These are phyloP conservation scores for Neurospora sp. DNA, from an alignment of 495 filamentous ascomycete genomes.

Conservation along the genomic window DNA sequence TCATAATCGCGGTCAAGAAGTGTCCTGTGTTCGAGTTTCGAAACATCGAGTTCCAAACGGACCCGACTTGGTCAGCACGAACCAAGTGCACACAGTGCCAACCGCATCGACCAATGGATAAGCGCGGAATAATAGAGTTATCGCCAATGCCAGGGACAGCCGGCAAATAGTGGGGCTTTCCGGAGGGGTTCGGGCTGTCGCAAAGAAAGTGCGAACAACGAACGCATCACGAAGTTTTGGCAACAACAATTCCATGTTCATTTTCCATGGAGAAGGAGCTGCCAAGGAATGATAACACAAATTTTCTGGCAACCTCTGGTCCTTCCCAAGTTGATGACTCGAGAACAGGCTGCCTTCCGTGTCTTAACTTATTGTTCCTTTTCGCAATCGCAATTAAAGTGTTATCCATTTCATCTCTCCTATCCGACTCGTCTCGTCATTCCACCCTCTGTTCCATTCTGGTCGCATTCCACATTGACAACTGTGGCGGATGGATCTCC, in stretches of 20 bases:
- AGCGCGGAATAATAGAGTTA: not conserved
- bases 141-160: not conserved
- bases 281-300: not conserved
- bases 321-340: not conserved
- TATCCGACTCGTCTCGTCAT: not conserved
- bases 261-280: not conserved
- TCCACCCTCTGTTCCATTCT: not conserved
- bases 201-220: not conserved
- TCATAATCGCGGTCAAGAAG: not conserved
- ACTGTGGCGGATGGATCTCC: not conserved
- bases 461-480: not conserved
- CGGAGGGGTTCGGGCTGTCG: not conserved
- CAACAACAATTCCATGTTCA: not conserved
- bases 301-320: not conserved
- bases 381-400: not conserved
- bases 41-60: not conserved
- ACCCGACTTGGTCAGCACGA: not conserved
- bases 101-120: not conserved
- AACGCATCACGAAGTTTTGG: not conserved
- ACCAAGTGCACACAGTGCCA: not conserved
- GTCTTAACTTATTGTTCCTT: not conserved
- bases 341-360: too few relatives aligned
- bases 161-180: not conserved
- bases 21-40: not conserved
- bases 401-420: not conserved